Conservation (phyloP, 2,329 filamentous ascomycete species). For the Alternaria alternata region DNA sequence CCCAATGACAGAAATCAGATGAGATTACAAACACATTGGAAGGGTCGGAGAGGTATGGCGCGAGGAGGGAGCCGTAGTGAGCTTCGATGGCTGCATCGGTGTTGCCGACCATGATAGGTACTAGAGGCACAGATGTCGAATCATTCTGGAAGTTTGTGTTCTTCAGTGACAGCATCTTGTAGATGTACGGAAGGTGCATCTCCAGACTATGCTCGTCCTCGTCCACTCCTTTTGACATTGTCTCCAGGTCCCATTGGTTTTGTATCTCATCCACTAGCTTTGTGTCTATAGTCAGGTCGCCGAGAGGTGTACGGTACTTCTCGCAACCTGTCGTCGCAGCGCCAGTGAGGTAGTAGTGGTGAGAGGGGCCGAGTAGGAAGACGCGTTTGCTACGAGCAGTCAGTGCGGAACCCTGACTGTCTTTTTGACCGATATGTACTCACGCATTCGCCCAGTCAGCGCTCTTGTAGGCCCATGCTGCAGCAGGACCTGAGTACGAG, state of each 20-base stretch:
- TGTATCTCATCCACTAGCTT: constrained; percentile 59
- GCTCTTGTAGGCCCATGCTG: constrained; percentile 92
- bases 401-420: neutral
- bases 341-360: constrained; percentile 80
- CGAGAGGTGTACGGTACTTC: constrained; percentile 77
- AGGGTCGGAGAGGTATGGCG: constrained; percentile 78
- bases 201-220: constrained; percentile 91
- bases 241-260: constrained; percentile 38
- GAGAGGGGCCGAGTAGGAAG: constrained; percentile 92
- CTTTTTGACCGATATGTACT: constrained; percentile 37
- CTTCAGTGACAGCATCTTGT: constrained; percentile 71
- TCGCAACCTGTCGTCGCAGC: constrained; percentile 78
- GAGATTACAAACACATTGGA: constrained; percentile 85
- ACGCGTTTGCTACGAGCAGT: constrained; percentile 72
- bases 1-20: constrained; percentile 99
- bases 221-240: constrained; percentile 72
- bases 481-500: constrained; percentile 86
- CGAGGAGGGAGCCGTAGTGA: constrained; percentile 72
- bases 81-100: constrained; percentile 73
- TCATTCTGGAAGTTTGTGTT: constrained; percentile 35
- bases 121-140: constrained; percentile 73
- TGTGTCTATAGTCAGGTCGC: constrained; percentile 71
- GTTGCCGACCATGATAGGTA: constrained; percentile 86
- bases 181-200: constrained; percentile 95
- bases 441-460: constrained; percentile 81